These are phyloP conservation scores for Lactarius tabidus DNA, from an alignment of 768 basidiomycete genomes.

Conservation along the genomic window DNA sequence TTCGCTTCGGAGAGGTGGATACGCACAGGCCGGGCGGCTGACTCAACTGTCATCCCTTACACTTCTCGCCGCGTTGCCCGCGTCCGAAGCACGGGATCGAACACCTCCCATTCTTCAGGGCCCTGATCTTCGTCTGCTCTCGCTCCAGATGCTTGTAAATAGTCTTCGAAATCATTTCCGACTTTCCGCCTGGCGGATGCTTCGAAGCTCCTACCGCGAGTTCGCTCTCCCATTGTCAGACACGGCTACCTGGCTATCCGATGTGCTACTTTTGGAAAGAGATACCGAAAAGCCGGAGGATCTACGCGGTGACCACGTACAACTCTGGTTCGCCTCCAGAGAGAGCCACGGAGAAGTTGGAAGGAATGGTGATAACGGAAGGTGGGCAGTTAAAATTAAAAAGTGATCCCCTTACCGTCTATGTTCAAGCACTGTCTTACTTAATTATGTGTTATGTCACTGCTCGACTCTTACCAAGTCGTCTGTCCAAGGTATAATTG, in stretches of 20 bases:
- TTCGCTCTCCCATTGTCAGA: conserved; percentile 7
- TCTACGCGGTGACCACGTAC: background rate
- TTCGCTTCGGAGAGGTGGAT: conserved; percentile 36
- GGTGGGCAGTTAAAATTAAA: conserved; percentile 18
- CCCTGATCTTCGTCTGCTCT: conserved; percentile 16
- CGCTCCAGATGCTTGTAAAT: conserved; percentile 14
- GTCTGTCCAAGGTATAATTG: too few relatives aligned
- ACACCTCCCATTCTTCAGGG: background rate
- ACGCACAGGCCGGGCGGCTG: conserved; percentile 10
- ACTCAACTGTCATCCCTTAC: conserved; percentile 9
- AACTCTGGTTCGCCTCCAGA: conserved; percentile 17
- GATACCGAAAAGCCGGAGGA: background rate
- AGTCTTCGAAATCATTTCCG: conserved; percentile 19
- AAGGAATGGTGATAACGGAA: conserved; percentile 18
- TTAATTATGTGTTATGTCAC: background rate
- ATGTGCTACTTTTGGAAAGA: conserved; percentile 13
- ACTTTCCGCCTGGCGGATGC: conserved; percentile 16
- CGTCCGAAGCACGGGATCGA: background rate
- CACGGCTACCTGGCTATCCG: conserved; percentile 19
- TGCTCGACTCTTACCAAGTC: background rate
- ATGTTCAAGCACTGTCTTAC: background rate
- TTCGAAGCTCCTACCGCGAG: conserved; percentile 24
- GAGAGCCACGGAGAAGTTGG: conserved; percentile 22
- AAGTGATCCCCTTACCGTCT: background rate
- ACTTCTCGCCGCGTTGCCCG: background rate